Evolutionary conservation across 2,329 filamentous ascomycete species (phyloP).

Genomic region (Myriosclerotinia curreyana): DNA sequence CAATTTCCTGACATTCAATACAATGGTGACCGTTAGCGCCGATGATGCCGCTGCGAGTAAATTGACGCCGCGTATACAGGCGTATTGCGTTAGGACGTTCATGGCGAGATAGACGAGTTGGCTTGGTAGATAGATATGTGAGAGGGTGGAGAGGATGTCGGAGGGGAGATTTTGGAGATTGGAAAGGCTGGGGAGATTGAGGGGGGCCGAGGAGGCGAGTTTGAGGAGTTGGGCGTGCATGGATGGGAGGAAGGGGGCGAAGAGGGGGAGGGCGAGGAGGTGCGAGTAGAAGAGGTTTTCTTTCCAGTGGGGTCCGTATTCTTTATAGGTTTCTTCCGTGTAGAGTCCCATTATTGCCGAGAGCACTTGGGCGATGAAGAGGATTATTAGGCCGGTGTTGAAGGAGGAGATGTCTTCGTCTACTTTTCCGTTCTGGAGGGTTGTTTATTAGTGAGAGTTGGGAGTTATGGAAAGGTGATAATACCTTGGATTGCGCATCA

Average conservation of each 20-base stretch:
- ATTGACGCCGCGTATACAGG: slow-evolving; percentile 94
- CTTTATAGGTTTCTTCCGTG: slow-evolving; percentile 83
- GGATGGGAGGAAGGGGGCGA: slow-evolving; percentile 66
- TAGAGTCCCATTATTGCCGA: slow-evolving; percentile 95
- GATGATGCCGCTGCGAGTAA: slow-evolving; percentile 85
- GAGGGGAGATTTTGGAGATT: slow-evolving; percentile 40
- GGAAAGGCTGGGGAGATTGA: slow-evolving; percentile 44
- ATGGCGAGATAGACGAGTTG: slow-evolving; percentile 68
- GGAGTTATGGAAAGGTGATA: not conserved
- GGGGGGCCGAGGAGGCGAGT: slow-evolving; percentile 61
- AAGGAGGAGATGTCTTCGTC: slow-evolving; percentile 48
- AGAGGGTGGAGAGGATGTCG: slow-evolving; percentile 41
- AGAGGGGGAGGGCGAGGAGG: slow-evolving; percentile 71
- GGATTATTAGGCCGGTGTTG: slow-evolving; percentile 70
- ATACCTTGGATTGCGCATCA: slow-evolving; percentile 79
- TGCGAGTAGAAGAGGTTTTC: slow-evolving; percentile 96
- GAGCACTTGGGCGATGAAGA: slow-evolving; percentile 84
- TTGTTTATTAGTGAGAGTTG: slow-evolving; percentile 25
- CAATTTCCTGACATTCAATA: slow-evolving; percentile 91
- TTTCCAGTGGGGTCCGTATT: slow-evolving; percentile 85
- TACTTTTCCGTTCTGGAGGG: slow-evolving; percentile 30
- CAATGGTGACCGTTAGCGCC: slow-evolving; percentile 92
- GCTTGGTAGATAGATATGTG: slow-evolving; percentile 53
- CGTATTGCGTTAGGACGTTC: slow-evolving; percentile 87
- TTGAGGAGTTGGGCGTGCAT: slow-evolving; percentile 62